These are phyloP conservation scores for Fragaria ananassa DNA, from an alignment of 306 rosid species.

Conservation along the genomic window DNA sequence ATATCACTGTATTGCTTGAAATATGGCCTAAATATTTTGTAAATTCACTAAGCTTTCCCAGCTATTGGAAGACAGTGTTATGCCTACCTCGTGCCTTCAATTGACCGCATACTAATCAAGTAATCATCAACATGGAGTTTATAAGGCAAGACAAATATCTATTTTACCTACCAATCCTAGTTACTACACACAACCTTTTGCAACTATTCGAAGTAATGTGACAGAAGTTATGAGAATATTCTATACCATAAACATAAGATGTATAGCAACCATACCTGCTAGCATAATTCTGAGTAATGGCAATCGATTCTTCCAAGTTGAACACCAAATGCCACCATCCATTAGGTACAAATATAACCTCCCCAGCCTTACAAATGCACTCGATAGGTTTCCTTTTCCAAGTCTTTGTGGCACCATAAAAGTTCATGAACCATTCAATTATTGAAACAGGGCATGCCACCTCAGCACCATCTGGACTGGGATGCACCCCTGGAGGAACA, in stretches of 20 bases:
- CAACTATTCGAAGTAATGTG: background rate
- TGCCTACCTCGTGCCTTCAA: background rate
- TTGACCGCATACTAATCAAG: background rate
- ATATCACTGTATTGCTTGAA: background rate
- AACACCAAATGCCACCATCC: slow-evolving; percentile 99
- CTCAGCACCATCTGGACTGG: slow-evolving; percentile 91
- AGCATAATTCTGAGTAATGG: slow-evolving; percentile 91
- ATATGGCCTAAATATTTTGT: background rate
- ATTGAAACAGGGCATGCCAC: slow-evolving; percentile 94
- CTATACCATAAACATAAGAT: background rate
- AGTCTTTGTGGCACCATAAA: slow-evolving; percentile 63
- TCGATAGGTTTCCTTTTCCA: slow-evolving; percentile 84
- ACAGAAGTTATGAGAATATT: background rate
- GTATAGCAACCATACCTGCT: slow-evolving; percentile 55
- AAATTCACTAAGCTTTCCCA: background rate
- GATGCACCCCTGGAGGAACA: slow-evolving; percentile 88
- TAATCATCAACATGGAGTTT: background rate
- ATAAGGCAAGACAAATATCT: background rate
- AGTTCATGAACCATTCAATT: slow-evolving; percentile 98
- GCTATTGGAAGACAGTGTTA: background rate
- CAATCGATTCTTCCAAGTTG: slow-evolving; percentile 88
- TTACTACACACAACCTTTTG: background rate
- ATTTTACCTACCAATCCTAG: background rate
- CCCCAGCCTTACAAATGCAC: slow-evolving; percentile 90
- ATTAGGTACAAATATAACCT: slow-evolving; percentile 79